These are phyloP conservation scores for Neoboletus subvelutipes DNA, from an alignment of 768 basidiomycete genomes.

Conservation along the genomic window DNA sequence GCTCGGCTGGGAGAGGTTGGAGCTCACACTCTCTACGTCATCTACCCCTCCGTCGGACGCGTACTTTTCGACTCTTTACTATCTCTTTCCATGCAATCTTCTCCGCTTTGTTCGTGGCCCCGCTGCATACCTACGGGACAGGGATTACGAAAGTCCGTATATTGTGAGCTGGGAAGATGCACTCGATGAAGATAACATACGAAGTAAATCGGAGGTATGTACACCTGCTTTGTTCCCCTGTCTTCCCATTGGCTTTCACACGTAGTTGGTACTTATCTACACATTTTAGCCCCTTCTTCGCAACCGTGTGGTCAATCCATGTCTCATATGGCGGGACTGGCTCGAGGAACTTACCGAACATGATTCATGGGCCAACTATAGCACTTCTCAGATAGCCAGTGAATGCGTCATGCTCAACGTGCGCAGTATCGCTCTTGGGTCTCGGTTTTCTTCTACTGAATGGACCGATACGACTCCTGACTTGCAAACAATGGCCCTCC, in stretches of 20 bases:
- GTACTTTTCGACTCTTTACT: conserved; percentile 81
- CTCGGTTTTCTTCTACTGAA: conserved; percentile 25
- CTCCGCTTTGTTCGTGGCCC: conserved; percentile 77
- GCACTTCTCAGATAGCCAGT: conserved; percentile 58
- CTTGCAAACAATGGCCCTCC: conserved; percentile 1
- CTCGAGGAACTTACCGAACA: conserved; percentile 59
- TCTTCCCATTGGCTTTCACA: neutral
- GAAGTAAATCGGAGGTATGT: conserved; percentile 69
- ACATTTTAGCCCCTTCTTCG: conserved; percentile 59
- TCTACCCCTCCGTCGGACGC: conserved; percentile 58
- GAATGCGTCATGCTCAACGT: conserved; percentile 71
- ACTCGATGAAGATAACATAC: conserved; percentile 66
- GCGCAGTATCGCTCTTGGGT: conserved; percentile 52
- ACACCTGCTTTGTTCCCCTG: neutral
- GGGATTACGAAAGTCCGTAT: conserved; percentile 55
- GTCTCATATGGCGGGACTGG: conserved; percentile 66
- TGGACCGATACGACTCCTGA: conserved; percentile 1
- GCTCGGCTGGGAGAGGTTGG: conserved; percentile 67
- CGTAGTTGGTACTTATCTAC: conserved; percentile 2
- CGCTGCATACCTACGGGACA: conserved; percentile 56
- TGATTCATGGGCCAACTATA: conserved; percentile 67
- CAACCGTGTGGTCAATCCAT: conserved; percentile 70
- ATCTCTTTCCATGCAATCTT: conserved; percentile 88
- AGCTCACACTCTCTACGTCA: conserved; percentile 55
- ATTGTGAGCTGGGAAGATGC: conserved; percentile 68